A percentile compares a stretch with the other conserved stretches of the same genome.
Evolutionary conservation across 2,329 filamentous ascomycete species (phyloP).

Genomic region (Diaporthe helianthi): DNA sequence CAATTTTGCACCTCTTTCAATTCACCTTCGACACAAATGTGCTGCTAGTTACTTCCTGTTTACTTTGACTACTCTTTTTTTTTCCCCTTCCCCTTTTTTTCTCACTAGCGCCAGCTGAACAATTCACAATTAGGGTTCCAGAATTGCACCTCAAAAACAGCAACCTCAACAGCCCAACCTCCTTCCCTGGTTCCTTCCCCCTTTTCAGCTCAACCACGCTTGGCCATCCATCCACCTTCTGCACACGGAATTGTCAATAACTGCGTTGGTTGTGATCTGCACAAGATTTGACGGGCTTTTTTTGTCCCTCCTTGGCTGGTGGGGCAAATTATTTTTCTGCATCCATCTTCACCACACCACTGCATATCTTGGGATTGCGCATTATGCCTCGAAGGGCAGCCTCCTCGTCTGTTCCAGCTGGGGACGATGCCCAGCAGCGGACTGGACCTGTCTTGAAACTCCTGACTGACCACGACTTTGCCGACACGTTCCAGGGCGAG

Average conservation of each 20-base stretch:
- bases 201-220: conserved; percentile 5
- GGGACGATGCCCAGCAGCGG: conserved; percentile 4
- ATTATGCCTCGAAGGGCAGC: conserved; percentile 26
- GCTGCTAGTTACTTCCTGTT: background rate
- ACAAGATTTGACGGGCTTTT: background rate
- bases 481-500: conserved; percentile 29
- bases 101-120: background rate
- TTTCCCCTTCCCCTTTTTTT: background rate
- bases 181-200: background rate
- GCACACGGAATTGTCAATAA: too few species aligned
- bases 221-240: background rate
- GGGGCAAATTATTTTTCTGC: background rate
- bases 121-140: background rate
- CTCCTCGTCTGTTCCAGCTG: background rate
- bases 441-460: background rate
- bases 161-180: background rate
- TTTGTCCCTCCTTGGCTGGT: background rate
- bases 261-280: background rate
- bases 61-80: background rate
- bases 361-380: background rate
- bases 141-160: background rate
- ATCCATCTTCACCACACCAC: background rate
- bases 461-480: conserved; percentile 14
- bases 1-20: background rate
- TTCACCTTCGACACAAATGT: background rate